phyloP scores from a whole-genome alignment of 176 grass and related monocot genomes.

The Eleusine coracana region DNA sequence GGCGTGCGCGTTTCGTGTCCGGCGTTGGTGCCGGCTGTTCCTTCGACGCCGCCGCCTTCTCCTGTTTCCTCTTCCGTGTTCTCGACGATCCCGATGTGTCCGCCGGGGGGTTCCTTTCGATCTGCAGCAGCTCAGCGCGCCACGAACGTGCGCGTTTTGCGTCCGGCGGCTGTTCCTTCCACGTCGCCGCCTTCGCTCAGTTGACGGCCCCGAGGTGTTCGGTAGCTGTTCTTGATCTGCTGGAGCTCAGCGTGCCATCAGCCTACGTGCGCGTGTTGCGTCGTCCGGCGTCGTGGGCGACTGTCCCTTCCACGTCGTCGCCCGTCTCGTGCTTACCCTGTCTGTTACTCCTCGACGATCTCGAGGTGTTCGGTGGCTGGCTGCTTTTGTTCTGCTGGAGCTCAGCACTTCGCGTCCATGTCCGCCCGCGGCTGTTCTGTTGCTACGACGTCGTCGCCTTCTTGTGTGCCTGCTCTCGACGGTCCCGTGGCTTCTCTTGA shows the following conservation, averaged over 20 bases:
- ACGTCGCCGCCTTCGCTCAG: background rate
- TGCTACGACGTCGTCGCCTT: too few species aligned
- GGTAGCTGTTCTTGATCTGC: constrained; percentile 12
- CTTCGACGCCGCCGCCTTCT: background rate
- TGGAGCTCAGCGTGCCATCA: background rate
- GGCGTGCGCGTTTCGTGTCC: background rate
- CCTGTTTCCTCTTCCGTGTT: background rate
- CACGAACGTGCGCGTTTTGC: background rate
- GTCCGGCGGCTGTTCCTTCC: background rate
- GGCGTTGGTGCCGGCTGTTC: background rate
- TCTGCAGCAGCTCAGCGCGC: background rate
- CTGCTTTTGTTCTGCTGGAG: too few species aligned
- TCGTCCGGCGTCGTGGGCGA: background rate
- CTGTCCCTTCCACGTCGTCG: background rate
- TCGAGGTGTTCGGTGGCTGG: too few species aligned
- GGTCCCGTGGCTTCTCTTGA: background rate
- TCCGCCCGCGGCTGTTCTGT: too few species aligned
- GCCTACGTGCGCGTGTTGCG: background rate
- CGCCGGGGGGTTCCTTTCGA: background rate
- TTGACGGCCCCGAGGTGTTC: background rate
- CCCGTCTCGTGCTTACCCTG: background rate
- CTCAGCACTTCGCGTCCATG: too few species aligned
- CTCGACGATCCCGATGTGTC: background rate
- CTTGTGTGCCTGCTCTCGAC: too few species aligned
- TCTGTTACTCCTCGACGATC: background rate